Evolutionary conservation across 192 early-diverging fungal species (phyloP), one percentile per base, ranked within the genome.

Genomic region (Coemansia sp.): DNA sequence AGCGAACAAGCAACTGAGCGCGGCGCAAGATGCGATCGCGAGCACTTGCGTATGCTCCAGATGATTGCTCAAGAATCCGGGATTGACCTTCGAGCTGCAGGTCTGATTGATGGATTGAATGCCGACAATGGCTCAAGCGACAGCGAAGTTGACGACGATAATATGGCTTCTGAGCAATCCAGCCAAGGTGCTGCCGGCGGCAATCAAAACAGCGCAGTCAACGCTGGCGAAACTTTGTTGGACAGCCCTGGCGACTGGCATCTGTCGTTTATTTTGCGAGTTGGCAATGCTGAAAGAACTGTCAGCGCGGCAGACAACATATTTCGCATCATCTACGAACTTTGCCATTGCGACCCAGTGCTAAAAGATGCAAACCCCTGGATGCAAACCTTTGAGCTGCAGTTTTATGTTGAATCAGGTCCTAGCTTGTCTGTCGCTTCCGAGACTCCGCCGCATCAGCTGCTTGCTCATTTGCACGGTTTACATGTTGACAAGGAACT

Each of bases 31-130:
- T 25, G 56, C 35, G 49, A 60, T 32, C 67, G 29, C 10, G 63
- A 60, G 19, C 73, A 70, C 12, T 8, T 76, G 55, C 58, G 67
- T 11, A 65, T 76, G 73, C 68, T 76, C 35, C 67, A 66, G 51
- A 70, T 63, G 54, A 76, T 76, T 63, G 73, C 73, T 11, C 73
- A 48, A 19, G 69, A 68, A 8, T 76, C 73, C 14, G 73, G 73
- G 2, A 76, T 76, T 25, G 63, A 76, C 43, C 41, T 62, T 9
- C 63, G 66, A 9, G 58, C 67, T n/a, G 69, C 62, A 4, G 82
- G 70, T 15, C 56, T 69, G 50, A 17, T 63, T 10, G 66, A 57
- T 1, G 65, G 53, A 6, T 35, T 70, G 38, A 75, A 74, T n/a
- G 61, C 59, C 19, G 72, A 62, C 37, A 22, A 27, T 11, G 29